phyloP scores from a whole-genome alignment of 306 rosid genomes.

The Dryas drummondii region DNA sequence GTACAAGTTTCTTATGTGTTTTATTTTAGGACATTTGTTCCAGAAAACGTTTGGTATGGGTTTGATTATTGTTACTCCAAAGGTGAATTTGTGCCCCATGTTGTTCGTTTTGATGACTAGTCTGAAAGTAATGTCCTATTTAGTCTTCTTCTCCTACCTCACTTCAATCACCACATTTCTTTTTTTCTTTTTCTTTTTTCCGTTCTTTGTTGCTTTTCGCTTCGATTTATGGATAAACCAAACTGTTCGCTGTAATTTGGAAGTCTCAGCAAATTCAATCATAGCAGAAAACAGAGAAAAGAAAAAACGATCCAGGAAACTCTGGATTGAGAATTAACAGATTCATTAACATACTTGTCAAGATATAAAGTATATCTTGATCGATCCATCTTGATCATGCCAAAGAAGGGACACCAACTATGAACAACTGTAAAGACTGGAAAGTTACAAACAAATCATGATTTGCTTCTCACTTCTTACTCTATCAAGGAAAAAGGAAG shows the following conservation, averaged over 20 bases:
- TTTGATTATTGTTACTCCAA: constrained; percentile 30
- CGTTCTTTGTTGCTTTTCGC: neutral
- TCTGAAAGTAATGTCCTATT: neutral
- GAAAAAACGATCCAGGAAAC: neutral
- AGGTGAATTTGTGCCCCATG: constrained; percentile 11
- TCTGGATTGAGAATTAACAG: neutral
- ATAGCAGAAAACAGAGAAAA: neutral
- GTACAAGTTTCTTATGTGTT: constrained; percentile 29
- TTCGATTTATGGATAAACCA: neutral
- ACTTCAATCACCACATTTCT: too few species aligned
- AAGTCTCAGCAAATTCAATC: neutral
- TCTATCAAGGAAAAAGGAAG: constrained; percentile 9
- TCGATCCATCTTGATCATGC: neutral
- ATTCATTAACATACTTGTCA: constrained; percentile 1
- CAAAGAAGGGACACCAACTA: constrained; percentile 14
- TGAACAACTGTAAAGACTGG: constrained; percentile 2
- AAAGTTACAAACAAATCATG: constrained; percentile 13
- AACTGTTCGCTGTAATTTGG: neutral
- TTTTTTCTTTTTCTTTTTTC: neutral
- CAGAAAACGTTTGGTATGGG: constrained; percentile 43
- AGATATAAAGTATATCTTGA: constrained; percentile 2
- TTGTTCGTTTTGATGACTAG: constrained; percentile 9
- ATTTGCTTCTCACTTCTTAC: constrained; percentile 18
- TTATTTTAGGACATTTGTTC: constrained; percentile 35
- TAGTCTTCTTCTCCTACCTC: too few species aligned